A percentile compares a stretch with the other conserved stretches of the same genome.
phyloP scores from a whole-genome alignment of 768 basidiomycete genomes.

The Russula compacta region DNA sequence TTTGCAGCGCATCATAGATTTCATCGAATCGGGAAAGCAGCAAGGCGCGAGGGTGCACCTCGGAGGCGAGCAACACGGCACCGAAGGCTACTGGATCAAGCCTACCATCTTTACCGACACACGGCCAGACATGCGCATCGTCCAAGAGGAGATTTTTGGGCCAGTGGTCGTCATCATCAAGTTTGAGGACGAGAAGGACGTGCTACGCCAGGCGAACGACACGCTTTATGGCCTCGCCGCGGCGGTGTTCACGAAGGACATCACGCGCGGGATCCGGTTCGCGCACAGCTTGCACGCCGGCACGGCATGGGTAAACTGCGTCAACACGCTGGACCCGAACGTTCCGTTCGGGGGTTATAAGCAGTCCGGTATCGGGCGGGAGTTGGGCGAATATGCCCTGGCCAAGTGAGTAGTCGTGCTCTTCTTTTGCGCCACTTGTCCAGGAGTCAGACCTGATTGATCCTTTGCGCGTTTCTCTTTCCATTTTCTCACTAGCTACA shows the following conservation, averaged over 20 bases:
- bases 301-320: conserved; percentile 58
- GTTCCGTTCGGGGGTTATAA: conserved; percentile 64
- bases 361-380: conserved; percentile 59
- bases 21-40: conserved; percentile 51
- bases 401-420: conserved; percentile 21
- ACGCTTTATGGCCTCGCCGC: conserved; percentile 81
- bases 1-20: conserved; percentile 45
- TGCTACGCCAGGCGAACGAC: conserved; percentile 72
- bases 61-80: conserved; percentile 46
- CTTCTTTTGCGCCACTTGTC: not conserved
- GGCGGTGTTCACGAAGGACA: conserved; percentile 74
- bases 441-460: too few relatives aligned
- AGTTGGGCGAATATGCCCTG: conserved; percentile 48
- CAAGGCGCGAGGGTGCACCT: conserved; percentile 47
- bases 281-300: conserved; percentile 75
- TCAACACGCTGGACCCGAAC: conserved; percentile 32
- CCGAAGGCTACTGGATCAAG: conserved; percentile 52
- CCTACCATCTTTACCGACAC: conserved; percentile 55
- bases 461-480: not conserved
- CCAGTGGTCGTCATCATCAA: conserved; percentile 58
- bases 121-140: conserved; percentile 47
- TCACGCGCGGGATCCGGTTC: conserved; percentile 63
- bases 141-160: conserved; percentile 53
- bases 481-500: conserved; percentile 13
- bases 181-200: conserved; percentile 56